These are phyloP conservation scores for Rickenella mellea DNA, from an alignment of 768 basidiomycete genomes.

Conservation along the genomic window DNA sequence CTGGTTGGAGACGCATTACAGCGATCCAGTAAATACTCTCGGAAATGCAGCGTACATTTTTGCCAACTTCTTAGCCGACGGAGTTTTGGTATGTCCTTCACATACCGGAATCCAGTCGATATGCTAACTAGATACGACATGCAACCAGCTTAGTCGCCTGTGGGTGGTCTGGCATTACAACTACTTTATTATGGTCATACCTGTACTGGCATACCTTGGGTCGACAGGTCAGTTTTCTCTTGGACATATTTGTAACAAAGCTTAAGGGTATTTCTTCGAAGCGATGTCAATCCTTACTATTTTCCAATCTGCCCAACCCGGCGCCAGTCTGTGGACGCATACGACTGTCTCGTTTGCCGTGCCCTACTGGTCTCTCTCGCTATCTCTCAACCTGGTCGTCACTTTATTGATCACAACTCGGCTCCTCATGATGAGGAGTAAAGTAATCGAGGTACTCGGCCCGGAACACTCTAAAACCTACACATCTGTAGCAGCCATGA, in stretches of 20 bases:
- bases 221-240: background rate
- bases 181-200: slow-evolving; percentile 9
- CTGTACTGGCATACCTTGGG: background rate
- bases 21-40: slow-evolving; percentile 8
- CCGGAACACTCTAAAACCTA: slow-evolving; percentile 3
- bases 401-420: slow-evolving; percentile 14
- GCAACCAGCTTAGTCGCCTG: slow-evolving; percentile 16
- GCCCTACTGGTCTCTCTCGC: slow-evolving; percentile 15
- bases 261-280: no score
- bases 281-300: slow-evolving; percentile 9
- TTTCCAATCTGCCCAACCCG: slow-evolving; percentile 10
- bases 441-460: slow-evolving; percentile 7
- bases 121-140: no score
- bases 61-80: slow-evolving; percentile 12
- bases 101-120: no score
- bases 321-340: slow-evolving; percentile 7
- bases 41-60: slow-evolving; percentile 18
- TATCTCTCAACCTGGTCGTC: slow-evolving; percentile 14
- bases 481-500: slow-evolving; percentile 15
- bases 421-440: slow-evolving; percentile 16
- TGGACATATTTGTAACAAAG: no score
- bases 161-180: slow-evolving; percentile 10
- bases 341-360: slow-evolving; percentile 11
- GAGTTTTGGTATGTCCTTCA: slow-evolving; percentile 1
- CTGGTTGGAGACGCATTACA: slow-evolving; percentile 4